phyloP scores from a whole-genome alignment of 2,329 filamentous ascomycete genomes.

The Colletotrichum costaricense region DNA sequence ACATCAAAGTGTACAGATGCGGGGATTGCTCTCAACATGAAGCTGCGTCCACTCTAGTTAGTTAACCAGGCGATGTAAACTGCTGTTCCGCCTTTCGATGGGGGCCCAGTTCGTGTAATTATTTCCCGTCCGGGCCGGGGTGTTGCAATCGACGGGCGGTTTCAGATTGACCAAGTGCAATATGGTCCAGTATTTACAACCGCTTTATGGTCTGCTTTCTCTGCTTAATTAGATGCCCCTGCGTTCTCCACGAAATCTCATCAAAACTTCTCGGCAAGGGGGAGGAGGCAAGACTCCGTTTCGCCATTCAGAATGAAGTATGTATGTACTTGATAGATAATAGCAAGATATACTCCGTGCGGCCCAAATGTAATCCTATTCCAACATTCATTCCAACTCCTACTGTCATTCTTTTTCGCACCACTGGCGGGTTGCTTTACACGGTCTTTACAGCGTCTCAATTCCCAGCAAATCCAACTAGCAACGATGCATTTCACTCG shows the following conservation, averaged over 20 bases:
- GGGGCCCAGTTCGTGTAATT: neutral
- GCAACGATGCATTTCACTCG: conserved; percentile 4
- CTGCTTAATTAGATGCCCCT: neutral
- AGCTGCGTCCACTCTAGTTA: neutral
- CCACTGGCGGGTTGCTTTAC: too few species aligned
- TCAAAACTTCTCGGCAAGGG: neutral
- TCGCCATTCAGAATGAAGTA: neutral
- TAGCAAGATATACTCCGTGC: neutral
- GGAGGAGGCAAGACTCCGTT: neutral
- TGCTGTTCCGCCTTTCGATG: neutral
- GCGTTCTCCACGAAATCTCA: neutral
- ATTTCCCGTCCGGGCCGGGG: neutral
- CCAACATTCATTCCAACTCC: neutral
- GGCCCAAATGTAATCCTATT: neutral
- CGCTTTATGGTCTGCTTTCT: neutral
- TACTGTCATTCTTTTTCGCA: too few species aligned
- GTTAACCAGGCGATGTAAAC: neutral
- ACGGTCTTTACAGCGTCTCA: neutral
- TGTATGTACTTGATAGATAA: neutral
- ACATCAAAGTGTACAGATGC: too few species aligned
- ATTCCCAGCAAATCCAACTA: neutral
- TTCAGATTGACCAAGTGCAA: conserved; percentile 21
- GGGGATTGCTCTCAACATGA: neutral
- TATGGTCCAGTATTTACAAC: conserved; percentile 10
- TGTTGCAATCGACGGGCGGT: neutral